Evolutionary conservation across 352 stramenopile genomes (phyloP).

Genomic region (Pythium phragmiticola): DNA sequence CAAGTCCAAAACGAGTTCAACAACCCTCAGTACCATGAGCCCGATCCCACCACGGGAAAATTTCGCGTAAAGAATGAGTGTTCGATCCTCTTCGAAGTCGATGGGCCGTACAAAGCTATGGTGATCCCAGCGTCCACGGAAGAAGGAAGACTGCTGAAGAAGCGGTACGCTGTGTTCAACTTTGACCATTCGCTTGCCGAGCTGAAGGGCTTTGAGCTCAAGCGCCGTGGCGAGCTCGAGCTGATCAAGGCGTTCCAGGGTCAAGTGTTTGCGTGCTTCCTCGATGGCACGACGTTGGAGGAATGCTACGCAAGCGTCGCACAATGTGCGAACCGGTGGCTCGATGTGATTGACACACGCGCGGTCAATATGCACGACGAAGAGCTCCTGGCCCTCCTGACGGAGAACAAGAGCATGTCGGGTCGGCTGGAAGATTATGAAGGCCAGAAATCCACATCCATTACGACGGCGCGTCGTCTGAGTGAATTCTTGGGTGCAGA

Average conservation of each 20-base stretch:
- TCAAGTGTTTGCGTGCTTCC: constrained; percentile 97
- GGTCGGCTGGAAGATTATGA: constrained; percentile 97
- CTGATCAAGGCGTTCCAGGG: constrained; percentile 99
- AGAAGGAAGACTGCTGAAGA: constrained; percentile 98
- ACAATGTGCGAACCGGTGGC: constrained; percentile 97
- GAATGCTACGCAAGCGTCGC: constrained; percentile 97
- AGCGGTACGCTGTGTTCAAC: constrained; percentile 92
- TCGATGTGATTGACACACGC: constrained; percentile 97
- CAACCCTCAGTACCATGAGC: constrained; percentile 95
- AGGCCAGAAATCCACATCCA: constrained; percentile 96
- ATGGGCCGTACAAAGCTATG: constrained; percentile 99
- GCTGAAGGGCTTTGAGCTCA: constrained; percentile 97
- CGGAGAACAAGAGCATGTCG: constrained; percentile 99
- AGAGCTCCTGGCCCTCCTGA: constrained; percentile 97
- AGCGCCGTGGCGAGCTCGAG: constrained; percentile 97
- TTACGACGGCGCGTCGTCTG: constrained; percentile 97
- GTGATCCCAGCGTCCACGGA: constrained; percentile 98
- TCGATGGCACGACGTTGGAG: constrained; percentile 91
- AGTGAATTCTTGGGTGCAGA: constrained; percentile 97
- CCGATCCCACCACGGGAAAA: constrained; percentile 53
- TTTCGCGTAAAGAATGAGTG: constrained; percentile 96
- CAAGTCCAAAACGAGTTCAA: constrained; percentile 98
- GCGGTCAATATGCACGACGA: constrained; percentile 95
- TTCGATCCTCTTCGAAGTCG: constrained; percentile 99
- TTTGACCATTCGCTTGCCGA: constrained; percentile 79